Percentiles rank a stretch among this genome's conserved stretches.
Conservation (phyloP, 2,329 filamentous ascomycete genomes). For the Beauveria caledonica region DNA sequence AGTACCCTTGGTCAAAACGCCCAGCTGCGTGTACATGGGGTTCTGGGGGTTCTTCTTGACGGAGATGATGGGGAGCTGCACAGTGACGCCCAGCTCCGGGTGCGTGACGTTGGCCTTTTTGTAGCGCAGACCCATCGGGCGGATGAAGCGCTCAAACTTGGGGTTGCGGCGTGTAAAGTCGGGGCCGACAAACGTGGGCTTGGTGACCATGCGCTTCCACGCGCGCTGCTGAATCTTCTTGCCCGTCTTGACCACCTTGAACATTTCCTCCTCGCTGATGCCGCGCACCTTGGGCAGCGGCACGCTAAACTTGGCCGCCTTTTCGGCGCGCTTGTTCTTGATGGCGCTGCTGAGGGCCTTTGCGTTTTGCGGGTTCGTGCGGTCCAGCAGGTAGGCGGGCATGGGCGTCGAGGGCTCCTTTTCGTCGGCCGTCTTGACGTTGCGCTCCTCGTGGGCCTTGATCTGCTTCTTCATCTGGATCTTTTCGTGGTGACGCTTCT, state of each 20-base stretch:
- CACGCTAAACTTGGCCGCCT: conserved; percentile 87
- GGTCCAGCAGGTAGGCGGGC: conserved; percentile 88
- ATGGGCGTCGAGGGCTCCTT: conserved; percentile 76
- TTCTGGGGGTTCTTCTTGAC: conserved; percentile 67
- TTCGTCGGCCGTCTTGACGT: conserved; percentile 79
- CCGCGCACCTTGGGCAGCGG: conserved; percentile 87
- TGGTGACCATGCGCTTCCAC: conserved; percentile 62
- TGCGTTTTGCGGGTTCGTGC: conserved; percentile 49
- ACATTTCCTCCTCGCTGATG: conserved; percentile 95
- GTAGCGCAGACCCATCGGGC: conserved; percentile 42
- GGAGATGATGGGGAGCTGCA: conserved; percentile 72
- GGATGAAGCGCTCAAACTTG: conserved; percentile 57
- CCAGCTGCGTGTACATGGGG: conserved; percentile 85
- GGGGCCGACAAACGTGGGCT: conserved; percentile 67
- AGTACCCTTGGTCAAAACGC: conserved; percentile 77
- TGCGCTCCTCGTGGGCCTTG: conserved; percentile 90
- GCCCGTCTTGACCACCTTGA: conserved; percentile 91
- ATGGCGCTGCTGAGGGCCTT: conserved; percentile 76
- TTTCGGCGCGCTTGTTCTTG: conserved; percentile 92
- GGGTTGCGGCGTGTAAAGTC: conserved; percentile 87
- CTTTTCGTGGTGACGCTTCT: conserved; percentile 95
- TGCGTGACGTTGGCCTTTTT: conserved; percentile 53
- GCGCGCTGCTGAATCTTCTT: conserved; percentile 88
- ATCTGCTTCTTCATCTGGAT: conserved; percentile 96
- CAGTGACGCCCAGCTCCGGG: conserved; percentile 75